Conservation (phyloP, 306 rosid species). For the Cicer yamashitae region DNA sequence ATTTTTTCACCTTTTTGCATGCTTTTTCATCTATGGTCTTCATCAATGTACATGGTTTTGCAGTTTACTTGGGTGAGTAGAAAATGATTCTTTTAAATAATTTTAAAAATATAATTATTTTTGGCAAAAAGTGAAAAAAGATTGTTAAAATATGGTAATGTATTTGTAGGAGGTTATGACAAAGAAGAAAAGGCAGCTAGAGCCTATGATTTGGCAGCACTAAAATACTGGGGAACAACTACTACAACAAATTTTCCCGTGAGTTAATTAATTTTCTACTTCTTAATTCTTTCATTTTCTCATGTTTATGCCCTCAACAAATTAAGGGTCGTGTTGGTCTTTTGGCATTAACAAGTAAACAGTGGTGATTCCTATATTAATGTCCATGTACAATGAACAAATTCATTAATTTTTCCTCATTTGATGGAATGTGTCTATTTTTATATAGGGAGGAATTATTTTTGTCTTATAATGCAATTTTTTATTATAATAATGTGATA, state of each 20-base stretch:
- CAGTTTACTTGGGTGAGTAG: slow-evolving; percentile 90
- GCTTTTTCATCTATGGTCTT: slow-evolving; percentile 33
- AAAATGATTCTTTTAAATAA: slow-evolving; percentile 3
- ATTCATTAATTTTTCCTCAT: slow-evolving; percentile 35
- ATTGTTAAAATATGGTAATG: background rate
- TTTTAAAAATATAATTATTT: background rate
- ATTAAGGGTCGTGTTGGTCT: slow-evolving; percentile 23
- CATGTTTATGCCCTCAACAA: slow-evolving; percentile 6
- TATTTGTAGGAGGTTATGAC: slow-evolving; percentile 80
- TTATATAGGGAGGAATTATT: background rate
- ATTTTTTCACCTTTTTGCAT: slow-evolving; percentile 32
- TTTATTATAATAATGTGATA: slow-evolving; percentile 13
- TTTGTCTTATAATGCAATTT: slow-evolving; percentile 23
- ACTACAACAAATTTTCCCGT: slow-evolving; percentile 96
- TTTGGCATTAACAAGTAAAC: background rate
- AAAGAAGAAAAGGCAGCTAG: slow-evolving; percentile 97
- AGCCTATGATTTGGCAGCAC: slow-evolving; percentile 92
- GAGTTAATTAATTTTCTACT: slow-evolving; percentile 34
- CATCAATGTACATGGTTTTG: slow-evolving; percentile 52
- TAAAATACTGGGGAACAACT: slow-evolving; percentile 94
- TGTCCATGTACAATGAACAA: slow-evolving; percentile 14
- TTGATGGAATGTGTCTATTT: slow-evolving; percentile 44
- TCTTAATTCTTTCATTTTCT: background rate
- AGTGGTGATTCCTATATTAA: background rate
- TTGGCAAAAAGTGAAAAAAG: background rate